Percentiles rank a stretch among this genome's conserved stretches.
Conservation (phyloP, 305 asterid species). For the Solanum aculeatissimum region DNA sequence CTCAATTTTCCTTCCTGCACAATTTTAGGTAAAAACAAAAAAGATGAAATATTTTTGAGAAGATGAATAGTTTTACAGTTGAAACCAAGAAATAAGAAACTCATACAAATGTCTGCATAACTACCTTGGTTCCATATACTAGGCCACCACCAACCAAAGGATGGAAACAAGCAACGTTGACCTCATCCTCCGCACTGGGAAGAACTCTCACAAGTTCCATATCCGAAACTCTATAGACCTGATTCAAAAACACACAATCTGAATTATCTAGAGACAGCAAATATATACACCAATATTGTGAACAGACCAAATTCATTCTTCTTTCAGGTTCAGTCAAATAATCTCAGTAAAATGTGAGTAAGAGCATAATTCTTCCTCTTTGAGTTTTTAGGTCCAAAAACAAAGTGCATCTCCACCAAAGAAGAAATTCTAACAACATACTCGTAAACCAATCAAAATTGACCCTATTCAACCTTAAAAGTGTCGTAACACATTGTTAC, state of each 20-base stretch:
- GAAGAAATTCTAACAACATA: neutral
- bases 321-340: neutral
- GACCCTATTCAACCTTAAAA: neutral
- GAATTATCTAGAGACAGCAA: neutral
- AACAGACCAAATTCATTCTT: neutral
- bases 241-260: neutral
- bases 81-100: neutral
- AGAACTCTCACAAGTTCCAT: constrained; percentile 96
- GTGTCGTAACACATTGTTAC: neutral
- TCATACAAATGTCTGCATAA: neutral
- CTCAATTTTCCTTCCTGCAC: constrained; percentile 91
- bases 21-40: constrained; percentile 5
- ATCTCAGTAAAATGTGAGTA: neutral
- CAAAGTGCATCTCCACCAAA: neutral
- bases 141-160: constrained; percentile 93
- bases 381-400: neutral
- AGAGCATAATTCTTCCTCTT: neutral
- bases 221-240: constrained; percentile 87
- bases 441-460: neutral
- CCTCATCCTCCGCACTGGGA: constrained; percentile 98
- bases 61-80: neutral
- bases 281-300: neutral
- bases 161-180: constrained; percentile 94
- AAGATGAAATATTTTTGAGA: neutral
- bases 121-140: constrained; percentile 96